Evolutionary conservation across 23 red algal genomes (phyloP).

Genomic region (Agarophyton chilense): DNA sequence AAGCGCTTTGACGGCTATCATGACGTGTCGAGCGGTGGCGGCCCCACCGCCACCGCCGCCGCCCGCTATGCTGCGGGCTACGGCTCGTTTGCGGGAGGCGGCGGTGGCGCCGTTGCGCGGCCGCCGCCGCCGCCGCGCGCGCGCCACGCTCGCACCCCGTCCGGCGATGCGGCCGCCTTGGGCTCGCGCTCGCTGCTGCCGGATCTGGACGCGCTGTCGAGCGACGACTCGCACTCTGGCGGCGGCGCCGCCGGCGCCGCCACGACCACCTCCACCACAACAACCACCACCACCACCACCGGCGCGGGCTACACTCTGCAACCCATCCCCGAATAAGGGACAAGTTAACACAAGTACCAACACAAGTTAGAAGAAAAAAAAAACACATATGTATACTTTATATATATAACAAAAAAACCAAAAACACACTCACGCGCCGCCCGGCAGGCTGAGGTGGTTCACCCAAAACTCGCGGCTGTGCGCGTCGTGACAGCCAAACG

Average conservation of each 20-base stretch:
- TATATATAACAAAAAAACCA: no score
- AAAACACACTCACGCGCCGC: not conserved
- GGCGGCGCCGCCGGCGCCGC: no score
- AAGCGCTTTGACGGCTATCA: constrained; percentile 64
- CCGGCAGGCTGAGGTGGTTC: constrained; percentile 21
- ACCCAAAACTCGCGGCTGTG: constrained; percentile 48
- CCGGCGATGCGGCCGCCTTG: not conserved
- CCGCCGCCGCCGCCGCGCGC: not conserved
- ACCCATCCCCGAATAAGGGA: not conserved
- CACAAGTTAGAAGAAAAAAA: no score
- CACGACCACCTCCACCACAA: not conserved
- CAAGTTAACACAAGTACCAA: not conserved
- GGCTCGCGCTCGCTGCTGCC: not conserved
- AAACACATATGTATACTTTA: no score
- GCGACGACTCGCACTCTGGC: not conserved
- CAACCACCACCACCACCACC: no score
- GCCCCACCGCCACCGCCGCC: not conserved
- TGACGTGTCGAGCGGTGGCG: not conserved
- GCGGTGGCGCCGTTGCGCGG: no score
- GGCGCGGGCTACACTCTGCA: no score
- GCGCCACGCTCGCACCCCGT: not conserved
- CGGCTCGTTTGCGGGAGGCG: no score
- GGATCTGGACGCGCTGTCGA: not conserved
- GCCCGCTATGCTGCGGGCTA: not conserved
- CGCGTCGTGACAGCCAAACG: constrained; percentile 41